Evolutionary conservation across 306 rosid species (phyloP), one percentile per base, ranked within the genome.

Genomic region (Rosa rugosa): DNA sequence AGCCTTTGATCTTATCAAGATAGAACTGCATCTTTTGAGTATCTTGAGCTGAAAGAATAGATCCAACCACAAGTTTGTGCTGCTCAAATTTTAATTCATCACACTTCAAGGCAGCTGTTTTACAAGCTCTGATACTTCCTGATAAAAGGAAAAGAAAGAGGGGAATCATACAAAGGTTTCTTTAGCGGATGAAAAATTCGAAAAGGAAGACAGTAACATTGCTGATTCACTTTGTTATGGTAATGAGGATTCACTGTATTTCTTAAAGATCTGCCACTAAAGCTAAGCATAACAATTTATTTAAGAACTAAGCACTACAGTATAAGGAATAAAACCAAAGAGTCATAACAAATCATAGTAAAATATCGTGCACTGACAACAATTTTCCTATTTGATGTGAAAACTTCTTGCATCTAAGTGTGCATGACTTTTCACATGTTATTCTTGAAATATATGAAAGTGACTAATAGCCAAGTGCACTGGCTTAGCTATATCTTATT

Each of bases 81-180:
- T 87, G 96, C 81, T 92, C 87, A 85, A 92, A 92, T 77, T 92
- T 95, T 38, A 81, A 76, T 83, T 86, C 82, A 64, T 95, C 97
- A 31, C 91, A 82, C 85, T 89, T 92, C 81, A 90, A 84, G 12
- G 97, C 91, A 0, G 86, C 88, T 69, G 65, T 83, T 85, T 83
- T 93, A 80, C 96, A 85, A 54, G 93, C 97, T 81, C 70, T 84
- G 66, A 88, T 83, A 72, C 92, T 90, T 72, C 99, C 97, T 92
- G 83, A 77, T 31, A 51, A 60, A 71, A 75, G 64, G 13, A 63
- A 44, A 51, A 51, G 8, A 41, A 23, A 67, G 5, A 47, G 62
- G 2, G 16, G 64, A 64, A 63, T 27, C 8, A 59, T 7, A 31
- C 4, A 7, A 34, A 8, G 6, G 23, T 38, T 71, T 56, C 70